These are phyloP conservation scores for Glycine latifolia DNA, from an alignment of 306 rosid genomes.

Conservation along the genomic window DNA sequence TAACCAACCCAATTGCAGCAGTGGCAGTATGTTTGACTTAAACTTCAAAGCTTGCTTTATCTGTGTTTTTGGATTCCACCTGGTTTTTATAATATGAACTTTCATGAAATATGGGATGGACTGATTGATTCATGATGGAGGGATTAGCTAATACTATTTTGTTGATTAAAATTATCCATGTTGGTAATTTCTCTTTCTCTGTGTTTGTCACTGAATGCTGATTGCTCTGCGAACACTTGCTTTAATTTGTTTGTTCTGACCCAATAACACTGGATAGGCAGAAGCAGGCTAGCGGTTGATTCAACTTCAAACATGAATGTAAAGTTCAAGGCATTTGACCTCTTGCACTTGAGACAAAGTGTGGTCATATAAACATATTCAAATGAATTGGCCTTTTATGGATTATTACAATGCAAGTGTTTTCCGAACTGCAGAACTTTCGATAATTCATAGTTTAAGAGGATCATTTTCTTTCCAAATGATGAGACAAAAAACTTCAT, in stretches of 20 bases:
- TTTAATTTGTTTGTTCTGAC: not conserved
- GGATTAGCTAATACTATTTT: constrained; percentile 2
- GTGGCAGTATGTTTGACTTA: constrained; percentile 73
- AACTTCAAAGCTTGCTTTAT: constrained; percentile 28
- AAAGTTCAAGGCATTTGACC: constrained; percentile 5
- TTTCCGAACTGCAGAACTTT: not conserved
- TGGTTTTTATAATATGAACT: not conserved
- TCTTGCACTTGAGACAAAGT: constrained; percentile 14
- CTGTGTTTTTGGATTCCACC: not conserved
- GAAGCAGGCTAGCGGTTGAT: not conserved
- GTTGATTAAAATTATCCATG: constrained; percentile 5
- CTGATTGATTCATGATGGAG: constrained; percentile 21
- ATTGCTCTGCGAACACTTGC: not conserved
- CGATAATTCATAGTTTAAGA: constrained; percentile 17
- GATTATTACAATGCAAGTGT: constrained; percentile 21
- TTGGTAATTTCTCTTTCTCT: constrained; percentile 20
- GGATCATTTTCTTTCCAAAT: not conserved
- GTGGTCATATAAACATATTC: constrained; percentile 10
- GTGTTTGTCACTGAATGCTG: constrained; percentile 22
- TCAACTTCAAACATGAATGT: constrained; percentile 24
- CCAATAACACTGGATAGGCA: not conserved
- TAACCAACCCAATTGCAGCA: constrained; percentile 87
- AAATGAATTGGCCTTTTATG: constrained; percentile 2
- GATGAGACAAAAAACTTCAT: not conserved
- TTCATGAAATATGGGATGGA: constrained; percentile 24